Evolutionary conservation across 208 protist species (phyloP).

Genomic region (Leishmania lainsoni): DNA sequence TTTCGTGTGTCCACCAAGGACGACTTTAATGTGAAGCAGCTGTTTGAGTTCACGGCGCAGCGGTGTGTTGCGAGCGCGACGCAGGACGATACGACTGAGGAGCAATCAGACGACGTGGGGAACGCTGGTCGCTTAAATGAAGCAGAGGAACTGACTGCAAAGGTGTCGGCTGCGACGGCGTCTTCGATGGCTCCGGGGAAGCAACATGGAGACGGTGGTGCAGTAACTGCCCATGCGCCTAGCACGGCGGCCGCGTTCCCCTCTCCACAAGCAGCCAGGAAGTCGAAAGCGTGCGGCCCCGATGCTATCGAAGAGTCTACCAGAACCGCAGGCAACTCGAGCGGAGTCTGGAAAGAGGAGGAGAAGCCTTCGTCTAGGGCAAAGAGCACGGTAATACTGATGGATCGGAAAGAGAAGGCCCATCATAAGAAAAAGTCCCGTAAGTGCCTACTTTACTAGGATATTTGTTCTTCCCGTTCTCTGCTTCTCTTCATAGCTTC

Average conservation of each 20-base stretch:
- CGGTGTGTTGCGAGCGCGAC: constrained; percentile 43
- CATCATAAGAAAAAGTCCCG: constrained; percentile 28
- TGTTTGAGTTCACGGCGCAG: constrained; percentile 88
- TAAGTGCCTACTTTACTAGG: constrained; percentile 21
- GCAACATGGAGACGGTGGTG: too few relatives aligned
- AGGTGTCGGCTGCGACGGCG: neutral
- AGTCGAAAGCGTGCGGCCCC: neutral
- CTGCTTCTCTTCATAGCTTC: neutral
- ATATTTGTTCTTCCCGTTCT: neutral
- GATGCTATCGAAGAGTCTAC: neutral
- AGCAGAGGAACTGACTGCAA: neutral
- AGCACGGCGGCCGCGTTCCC: neutral
- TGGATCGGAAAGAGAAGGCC: constrained; percentile 1
- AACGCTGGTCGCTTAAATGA: neutral
- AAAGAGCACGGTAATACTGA: constrained; percentile 26
- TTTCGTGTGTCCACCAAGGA: constrained; percentile 94
- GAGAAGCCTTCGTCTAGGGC: neutral
- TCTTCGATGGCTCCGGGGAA: neutral
- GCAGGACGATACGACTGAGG: neutral
- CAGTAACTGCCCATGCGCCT: neutral
- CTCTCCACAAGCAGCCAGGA: neutral
- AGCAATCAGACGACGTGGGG: constrained; percentile 2
- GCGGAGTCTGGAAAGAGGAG: constrained; percentile 2
- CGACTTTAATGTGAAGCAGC: constrained; percentile 91
- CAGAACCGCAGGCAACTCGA: too few relatives aligned